Evolutionary conservation across 73 alveolate genomes (phyloP).

Genomic region (Stentor coeruleus): DNA sequence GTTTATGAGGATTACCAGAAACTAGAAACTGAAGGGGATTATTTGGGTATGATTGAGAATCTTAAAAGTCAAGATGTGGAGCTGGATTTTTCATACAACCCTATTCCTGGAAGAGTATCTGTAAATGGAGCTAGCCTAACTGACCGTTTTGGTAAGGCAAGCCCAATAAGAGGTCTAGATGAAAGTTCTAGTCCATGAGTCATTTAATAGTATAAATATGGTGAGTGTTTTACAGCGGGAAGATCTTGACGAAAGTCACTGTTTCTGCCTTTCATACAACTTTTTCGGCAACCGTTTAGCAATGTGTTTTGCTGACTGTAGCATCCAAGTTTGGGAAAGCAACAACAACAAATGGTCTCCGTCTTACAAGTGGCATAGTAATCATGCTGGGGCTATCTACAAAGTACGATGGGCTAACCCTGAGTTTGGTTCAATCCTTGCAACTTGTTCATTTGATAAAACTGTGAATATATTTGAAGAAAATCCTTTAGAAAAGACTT

Average conservation of each 20-base stretch:
- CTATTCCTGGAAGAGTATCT: too few relatives aligned
- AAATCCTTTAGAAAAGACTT: slow-evolving; percentile 26
- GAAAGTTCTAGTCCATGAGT: too few relatives aligned
- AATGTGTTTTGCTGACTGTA: slow-evolving; percentile 15
- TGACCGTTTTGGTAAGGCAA: too few relatives aligned
- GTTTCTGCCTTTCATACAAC: slow-evolving; percentile 27
- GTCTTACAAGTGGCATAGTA: slow-evolving; percentile 13
- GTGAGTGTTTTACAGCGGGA: background rate
- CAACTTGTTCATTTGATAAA: slow-evolving; percentile 67
- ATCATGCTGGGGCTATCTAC: slow-evolving; percentile 58
- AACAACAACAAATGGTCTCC: background rate
- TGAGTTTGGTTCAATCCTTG: slow-evolving; percentile 52
- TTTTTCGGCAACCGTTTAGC: slow-evolving; percentile 32
- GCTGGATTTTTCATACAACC: too few relatives aligned
- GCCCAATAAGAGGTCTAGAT: too few relatives aligned
- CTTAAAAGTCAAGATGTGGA: too few relatives aligned
- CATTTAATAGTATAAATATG: background rate
- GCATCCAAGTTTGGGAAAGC: slow-evolving; percentile 27
- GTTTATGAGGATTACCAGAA: background rate
- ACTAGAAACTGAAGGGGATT: background rate
- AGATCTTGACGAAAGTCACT: background rate
- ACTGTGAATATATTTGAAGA: slow-evolving; percentile 38
- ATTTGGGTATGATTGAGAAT: background rate
- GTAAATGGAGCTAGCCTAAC: too few relatives aligned
- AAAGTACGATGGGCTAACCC: slow-evolving; percentile 69